Conservation (phyloP, 495 filamentous ascomycete genomes). For the Neurospora africana region DNA sequence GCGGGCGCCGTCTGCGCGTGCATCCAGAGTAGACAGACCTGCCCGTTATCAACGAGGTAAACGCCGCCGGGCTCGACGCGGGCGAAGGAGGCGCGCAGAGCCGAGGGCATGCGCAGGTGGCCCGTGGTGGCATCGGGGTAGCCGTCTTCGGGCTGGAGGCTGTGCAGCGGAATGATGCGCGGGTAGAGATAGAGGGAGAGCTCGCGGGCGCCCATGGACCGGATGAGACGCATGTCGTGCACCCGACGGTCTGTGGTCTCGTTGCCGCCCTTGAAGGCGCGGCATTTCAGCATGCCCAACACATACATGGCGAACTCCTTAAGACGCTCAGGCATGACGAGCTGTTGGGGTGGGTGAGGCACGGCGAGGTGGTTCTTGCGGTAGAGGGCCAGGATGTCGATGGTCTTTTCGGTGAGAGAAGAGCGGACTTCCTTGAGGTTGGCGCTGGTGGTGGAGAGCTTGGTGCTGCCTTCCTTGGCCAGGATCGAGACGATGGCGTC, state of each 20-base stretch:
- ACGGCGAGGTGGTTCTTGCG: constrained; percentile 74
- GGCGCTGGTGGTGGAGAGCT: constrained; percentile 56
- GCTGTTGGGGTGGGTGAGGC: constrained; percentile 80
- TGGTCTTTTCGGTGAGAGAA: constrained; percentile 77
- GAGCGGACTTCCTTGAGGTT: constrained; percentile 81
- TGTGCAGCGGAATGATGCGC: constrained; percentile 84
- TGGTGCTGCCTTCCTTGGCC: constrained; percentile 83
- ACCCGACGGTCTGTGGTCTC: constrained; percentile 88
- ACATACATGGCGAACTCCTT: constrained; percentile 98
- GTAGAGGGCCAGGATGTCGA: constrained; percentile 89
- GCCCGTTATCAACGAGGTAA: constrained; percentile 97
- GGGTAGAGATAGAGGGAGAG: constrained; percentile 92
- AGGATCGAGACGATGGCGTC: constrained; percentile 81
- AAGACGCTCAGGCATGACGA: constrained; percentile 89
- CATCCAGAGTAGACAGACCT: constrained; percentile 82
- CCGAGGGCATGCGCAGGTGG: constrained; percentile 69
- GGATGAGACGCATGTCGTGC: constrained; percentile 83
- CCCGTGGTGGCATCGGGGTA: constrained; percentile 77
- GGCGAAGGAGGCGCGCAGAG: constrained; percentile 76
- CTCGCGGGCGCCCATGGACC: constrained; percentile 74
- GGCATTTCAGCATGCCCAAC: constrained; percentile 80
- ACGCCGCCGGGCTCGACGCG: constrained; percentile 88
- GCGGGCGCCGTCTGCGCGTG: constrained; percentile 69
- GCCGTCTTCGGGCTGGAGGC: constrained; percentile 73
- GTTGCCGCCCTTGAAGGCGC: constrained; percentile 87